phyloP scores from a whole-genome alignment of 2,329 filamentous ascomycete genomes.

The Xylariaceae sp. region DNA sequence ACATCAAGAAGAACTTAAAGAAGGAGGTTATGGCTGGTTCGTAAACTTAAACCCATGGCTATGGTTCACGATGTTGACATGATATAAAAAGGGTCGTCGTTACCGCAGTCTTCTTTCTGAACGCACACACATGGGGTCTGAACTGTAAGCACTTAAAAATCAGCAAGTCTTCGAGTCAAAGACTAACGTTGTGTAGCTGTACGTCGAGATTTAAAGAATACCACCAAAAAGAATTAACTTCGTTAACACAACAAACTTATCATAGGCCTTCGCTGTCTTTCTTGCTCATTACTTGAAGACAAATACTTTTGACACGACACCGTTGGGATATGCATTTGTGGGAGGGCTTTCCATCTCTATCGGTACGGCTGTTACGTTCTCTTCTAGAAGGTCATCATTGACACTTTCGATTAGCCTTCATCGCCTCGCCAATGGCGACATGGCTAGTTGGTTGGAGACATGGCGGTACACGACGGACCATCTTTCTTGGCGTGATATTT shows the following conservation, averaged over 20 bases:
- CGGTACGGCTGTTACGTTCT: slow-evolving; percentile 25
- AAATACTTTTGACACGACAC: slow-evolving; percentile 60
- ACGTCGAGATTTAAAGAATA: no score
- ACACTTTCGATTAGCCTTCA: slow-evolving; percentile 47
- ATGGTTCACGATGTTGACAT: not conserved
- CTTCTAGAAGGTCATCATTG: slow-evolving; percentile 15
- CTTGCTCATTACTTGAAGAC: slow-evolving; percentile 56
- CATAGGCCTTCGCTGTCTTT: slow-evolving; percentile 55
- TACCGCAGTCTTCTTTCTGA: slow-evolving; percentile 54
- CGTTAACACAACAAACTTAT: slow-evolving; percentile 13
- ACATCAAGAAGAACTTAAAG: slow-evolving; percentile 49
- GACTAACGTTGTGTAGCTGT: no score
- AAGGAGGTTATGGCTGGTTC: slow-evolving; percentile 61
- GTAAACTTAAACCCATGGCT: slow-evolving; percentile 14
- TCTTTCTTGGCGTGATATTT: slow-evolving; percentile 63
- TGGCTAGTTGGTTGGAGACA: slow-evolving; percentile 49
- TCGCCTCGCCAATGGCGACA: slow-evolving; percentile 68
- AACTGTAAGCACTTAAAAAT: slow-evolving; percentile 47
- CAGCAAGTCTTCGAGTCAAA: not conserved
- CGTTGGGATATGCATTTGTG: slow-evolving; percentile 73
- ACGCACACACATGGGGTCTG: slow-evolving; percentile 72
- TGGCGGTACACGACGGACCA: slow-evolving; percentile 61
- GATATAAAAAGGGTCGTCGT: slow-evolving; percentile 40
- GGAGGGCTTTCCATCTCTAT: slow-evolving; percentile 66
- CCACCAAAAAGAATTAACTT: not conserved